Conservation (phyloP, 805 yeast genomes). For the Suhomyces faveliae region DNA sequence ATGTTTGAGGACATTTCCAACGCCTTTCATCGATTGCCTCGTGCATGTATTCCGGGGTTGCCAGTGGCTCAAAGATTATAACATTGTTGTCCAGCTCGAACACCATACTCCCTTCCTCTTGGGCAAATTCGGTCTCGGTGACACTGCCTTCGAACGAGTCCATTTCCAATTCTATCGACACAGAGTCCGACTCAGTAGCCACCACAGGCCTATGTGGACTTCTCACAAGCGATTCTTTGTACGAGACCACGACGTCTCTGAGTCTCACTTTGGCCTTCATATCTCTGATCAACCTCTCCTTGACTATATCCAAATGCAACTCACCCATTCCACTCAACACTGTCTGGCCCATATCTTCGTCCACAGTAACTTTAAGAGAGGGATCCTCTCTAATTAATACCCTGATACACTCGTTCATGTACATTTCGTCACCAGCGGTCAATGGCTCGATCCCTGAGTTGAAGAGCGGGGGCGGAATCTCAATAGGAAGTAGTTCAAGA, state of each 20-base stretch:
- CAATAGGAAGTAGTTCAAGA: constrained; percentile 68
- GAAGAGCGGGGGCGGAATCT: constrained; percentile 90
- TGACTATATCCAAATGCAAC: constrained; percentile 85
- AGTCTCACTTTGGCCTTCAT: constrained; percentile 78
- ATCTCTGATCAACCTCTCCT: constrained; percentile 74
- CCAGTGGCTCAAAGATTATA: constrained; percentile 33
- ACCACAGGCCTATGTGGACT: neutral
- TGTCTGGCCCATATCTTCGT: constrained; percentile 88
- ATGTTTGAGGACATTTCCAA: constrained; percentile 50
- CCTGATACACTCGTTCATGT: constrained; percentile 67
- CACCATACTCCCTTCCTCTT: constrained; percentile 39
- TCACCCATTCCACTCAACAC: constrained; percentile 97
- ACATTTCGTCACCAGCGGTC: constrained; percentile 75
- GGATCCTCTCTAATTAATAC: constrained; percentile 86
- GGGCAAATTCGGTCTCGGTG: constrained; percentile 29
- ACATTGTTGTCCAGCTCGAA: constrained; percentile 50
- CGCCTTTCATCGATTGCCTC: constrained; percentile 30
- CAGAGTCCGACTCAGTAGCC: constrained; percentile 16
- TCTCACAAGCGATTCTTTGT: constrained; percentile 61
- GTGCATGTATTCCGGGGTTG: constrained; percentile 27
- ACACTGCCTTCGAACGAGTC: constrained; percentile 41
- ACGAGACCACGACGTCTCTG: constrained; percentile 85
- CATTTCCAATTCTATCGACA: constrained; percentile 26
- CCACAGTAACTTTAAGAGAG: constrained; percentile 64
- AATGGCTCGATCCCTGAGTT: constrained; percentile 80